Evolutionary conservation across 1,284 basidiomycete species (phyloP).

Genomic region (Fomitopsis schrenkii): DNA sequence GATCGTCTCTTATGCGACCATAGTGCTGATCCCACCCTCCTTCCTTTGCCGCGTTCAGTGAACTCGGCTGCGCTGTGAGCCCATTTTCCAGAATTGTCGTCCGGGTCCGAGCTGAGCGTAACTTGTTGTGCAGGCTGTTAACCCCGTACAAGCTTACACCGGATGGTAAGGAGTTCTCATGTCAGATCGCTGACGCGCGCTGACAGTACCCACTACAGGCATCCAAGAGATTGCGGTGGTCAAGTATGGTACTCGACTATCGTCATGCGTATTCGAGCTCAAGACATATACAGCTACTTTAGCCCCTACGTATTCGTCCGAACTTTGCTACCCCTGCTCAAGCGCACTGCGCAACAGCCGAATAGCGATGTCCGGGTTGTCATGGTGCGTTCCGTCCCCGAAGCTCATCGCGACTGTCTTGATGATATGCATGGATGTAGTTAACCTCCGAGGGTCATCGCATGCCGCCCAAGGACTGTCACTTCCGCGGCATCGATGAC

Average conservation of each 20-base stretch:
- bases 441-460: constrained; percentile 19
- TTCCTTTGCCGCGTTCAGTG: constrained; percentile 27
- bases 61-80: constrained; percentile 49
- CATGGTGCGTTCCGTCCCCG: constrained; percentile 29
- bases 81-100: not conserved
- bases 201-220: constrained; percentile 18
- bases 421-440: constrained; percentile 8
- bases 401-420: constrained; percentile 4
- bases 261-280: not conserved
- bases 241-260: constrained; percentile 31
- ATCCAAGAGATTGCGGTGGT: constrained; percentile 36
- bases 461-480: constrained; percentile 14
- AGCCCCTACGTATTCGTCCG: constrained; percentile 43
- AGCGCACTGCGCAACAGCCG: constrained; percentile 38
- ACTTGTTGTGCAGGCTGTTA: constrained; percentile 38
- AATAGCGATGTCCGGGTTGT: constrained; percentile 48
- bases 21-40: not conserved
- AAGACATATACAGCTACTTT: constrained; percentile 34
- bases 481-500: constrained; percentile 36
- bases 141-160: constrained; percentile 23
- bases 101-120: not conserved
- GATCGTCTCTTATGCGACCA: not conserved
- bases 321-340: constrained; percentile 45
- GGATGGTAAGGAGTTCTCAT: constrained; percentile 28
- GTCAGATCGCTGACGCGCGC: not conserved